These are phyloP conservation scores for Kwoniella sp. DNA, from an alignment of 768 basidiomycete species.

Conservation along the genomic window DNA sequence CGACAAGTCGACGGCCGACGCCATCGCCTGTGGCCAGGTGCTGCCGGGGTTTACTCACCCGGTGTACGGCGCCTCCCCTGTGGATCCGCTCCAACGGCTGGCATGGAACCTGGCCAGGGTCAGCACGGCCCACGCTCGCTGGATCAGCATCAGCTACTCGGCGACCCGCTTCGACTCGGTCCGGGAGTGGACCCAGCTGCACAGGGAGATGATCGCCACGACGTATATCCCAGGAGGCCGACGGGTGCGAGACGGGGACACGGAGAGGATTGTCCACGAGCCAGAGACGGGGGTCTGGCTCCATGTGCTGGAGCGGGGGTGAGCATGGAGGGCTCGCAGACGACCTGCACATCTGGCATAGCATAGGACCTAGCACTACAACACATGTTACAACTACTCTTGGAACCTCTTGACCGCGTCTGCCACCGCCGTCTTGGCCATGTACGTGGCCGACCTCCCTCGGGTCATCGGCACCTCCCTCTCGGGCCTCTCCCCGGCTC, in stretches of 20 bases:
- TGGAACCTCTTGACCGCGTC: conserved; percentile 50
- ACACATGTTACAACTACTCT: background rate
- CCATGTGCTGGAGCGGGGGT: conserved; percentile 28
- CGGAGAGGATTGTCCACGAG: conserved; percentile 32
- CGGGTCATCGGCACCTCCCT: conserved; percentile 4
- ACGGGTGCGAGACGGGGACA: conserved; percentile 1
- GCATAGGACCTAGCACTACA: no score
- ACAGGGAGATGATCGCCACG: conserved; percentile 8
- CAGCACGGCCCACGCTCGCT: background rate
- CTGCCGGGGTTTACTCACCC: background rate
- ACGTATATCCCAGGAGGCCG: conserved; percentile 9
- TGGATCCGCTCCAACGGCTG: background rate
- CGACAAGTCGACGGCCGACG: conserved; percentile 44
- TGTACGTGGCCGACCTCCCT: conserved; percentile 49
- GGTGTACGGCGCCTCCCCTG: background rate
- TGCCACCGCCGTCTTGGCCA: conserved; percentile 49
- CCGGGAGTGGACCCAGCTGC: conserved; percentile 9
- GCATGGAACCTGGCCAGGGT: conserved; percentile 3
- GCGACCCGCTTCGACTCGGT: conserved; percentile 3
- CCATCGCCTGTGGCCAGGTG: conserved; percentile 40
- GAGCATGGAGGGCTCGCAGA: no score
- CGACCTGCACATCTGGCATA: no score
- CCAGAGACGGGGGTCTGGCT: conserved; percentile 33
- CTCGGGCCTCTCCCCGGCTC: background rate
- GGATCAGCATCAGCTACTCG: conserved; percentile 15